Conservation (phyloP, 805 yeast species). For the Saturnispora halmiae region DNA sequence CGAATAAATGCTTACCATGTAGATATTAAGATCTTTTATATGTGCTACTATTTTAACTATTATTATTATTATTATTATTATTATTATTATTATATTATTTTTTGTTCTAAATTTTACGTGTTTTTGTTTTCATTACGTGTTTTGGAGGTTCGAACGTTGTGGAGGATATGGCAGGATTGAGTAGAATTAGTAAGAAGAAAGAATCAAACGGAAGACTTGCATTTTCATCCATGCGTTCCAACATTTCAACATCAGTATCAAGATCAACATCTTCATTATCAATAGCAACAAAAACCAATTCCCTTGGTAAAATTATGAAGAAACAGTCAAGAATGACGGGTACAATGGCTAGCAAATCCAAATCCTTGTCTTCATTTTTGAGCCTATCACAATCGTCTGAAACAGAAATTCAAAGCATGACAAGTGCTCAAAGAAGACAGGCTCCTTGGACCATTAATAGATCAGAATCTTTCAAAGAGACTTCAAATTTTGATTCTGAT, state of each 20-base stretch:
- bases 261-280: slow-evolving; percentile 4
- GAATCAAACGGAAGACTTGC: slow-evolving; percentile 5
- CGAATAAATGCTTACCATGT: slow-evolving; percentile 2
- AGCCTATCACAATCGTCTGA: not conserved
- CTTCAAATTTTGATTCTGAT: slow-evolving; percentile 3
- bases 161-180: not conserved
- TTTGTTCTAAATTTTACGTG: not conserved
- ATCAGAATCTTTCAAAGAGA: slow-evolving; percentile 4
- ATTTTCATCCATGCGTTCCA: slow-evolving; percentile 4
- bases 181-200: slow-evolving; percentile 6
- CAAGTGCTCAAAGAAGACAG: slow-evolving; percentile 4
- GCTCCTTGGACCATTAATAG: slow-evolving; percentile 9
- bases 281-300: not conserved
- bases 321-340: slow-evolving; percentile 10
- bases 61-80: not conserved
- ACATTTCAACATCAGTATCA: slow-evolving; percentile 1
- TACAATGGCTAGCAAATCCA: not conserved
- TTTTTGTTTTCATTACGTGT: not conserved
- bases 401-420: not conserved
- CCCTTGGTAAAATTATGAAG: slow-evolving; percentile 7
- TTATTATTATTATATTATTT: not conserved
- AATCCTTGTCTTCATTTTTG: not conserved
- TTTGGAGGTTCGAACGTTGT: not conserved
- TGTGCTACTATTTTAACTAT: too few species aligned
- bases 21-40: not conserved